A percentile compares a stretch with the other conserved stretches of the same genome.
Conservation (phyloP, 2,329 filamentous ascomycete species). For the Clonostachys rhizophaga region DNA sequence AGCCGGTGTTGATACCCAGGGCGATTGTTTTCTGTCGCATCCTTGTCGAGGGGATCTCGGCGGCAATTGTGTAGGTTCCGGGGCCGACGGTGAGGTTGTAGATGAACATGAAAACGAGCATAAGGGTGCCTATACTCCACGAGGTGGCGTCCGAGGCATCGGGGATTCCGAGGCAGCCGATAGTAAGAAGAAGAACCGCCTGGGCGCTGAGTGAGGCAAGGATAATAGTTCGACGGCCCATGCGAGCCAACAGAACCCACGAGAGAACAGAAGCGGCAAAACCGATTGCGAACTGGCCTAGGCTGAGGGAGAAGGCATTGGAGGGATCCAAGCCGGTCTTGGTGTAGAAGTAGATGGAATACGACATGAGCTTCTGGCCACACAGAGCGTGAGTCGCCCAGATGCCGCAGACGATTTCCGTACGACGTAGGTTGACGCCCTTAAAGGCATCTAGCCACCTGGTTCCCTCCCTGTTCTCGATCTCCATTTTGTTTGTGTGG, state of each 20-base stretch:
- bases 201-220: conserved; percentile 43
- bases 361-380: conserved; percentile 24
- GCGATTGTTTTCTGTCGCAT: conserved; percentile 40
- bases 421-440: conserved; percentile 36
- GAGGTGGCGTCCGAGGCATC: conserved; percentile 28
- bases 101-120: conserved; percentile 34
- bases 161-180: conserved; percentile 35
- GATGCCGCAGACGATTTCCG: conserved; percentile 27
- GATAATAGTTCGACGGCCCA: conserved; percentile 39
- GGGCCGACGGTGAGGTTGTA: conserved; percentile 43
- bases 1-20: conserved; percentile 39
- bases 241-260: conserved; percentile 35
- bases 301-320: conserved; percentile 28
- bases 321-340: conserved; percentile 28
- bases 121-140: conserved; percentile 36
- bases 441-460: conserved; percentile 36
- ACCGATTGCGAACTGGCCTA: conserved; percentile 35
- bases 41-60: conserved; percentile 38
- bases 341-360: conserved; percentile 35
- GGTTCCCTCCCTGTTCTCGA: neutral
- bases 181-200: conserved; percentile 28
- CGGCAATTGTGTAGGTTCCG: conserved; percentile 34
- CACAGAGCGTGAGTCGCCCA: conserved; percentile 28
- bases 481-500: no score
- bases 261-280: conserved; percentile 38